Conservation (phyloP, 2,329 filamentous ascomycete species). For the Phoma herbarum region DNA sequence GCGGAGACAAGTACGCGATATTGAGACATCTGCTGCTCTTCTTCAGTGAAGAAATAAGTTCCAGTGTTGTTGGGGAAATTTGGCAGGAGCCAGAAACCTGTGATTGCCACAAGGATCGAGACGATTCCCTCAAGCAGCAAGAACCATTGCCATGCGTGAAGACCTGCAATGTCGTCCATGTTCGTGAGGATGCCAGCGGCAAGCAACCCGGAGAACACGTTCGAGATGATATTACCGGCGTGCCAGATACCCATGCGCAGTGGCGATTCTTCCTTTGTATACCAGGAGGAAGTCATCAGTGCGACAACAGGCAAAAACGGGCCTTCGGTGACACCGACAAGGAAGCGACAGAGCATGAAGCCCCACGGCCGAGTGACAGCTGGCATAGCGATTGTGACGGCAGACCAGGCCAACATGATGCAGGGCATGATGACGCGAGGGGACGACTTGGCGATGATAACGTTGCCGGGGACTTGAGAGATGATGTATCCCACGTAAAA, state of each 20-base stretch:
- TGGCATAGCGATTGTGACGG: constrained; percentile 56
- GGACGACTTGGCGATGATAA: constrained; percentile 53
- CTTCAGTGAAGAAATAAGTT: constrained; percentile 16
- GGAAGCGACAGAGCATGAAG: constrained; percentile 50
- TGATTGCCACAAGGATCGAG: constrained; percentile 53
- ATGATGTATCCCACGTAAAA: constrained; percentile 60
- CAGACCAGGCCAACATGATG: constrained; percentile 55
- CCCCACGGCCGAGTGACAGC: constrained; percentile 43
- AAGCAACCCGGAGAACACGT: constrained; percentile 57
- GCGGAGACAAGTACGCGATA: constrained; percentile 50
- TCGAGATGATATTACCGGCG: constrained; percentile 57
- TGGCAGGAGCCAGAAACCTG: constrained; percentile 41
- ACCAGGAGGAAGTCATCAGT: constrained; percentile 56
- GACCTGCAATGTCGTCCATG: constrained; percentile 53
- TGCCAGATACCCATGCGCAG: constrained; percentile 59
- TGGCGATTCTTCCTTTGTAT: constrained; percentile 57
- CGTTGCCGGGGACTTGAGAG: constrained; percentile 58
- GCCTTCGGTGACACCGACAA: constrained; percentile 52
- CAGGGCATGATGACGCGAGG: constrained; percentile 48
- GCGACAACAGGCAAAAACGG: constrained; percentile 53
- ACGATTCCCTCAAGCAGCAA: constrained; percentile 65
- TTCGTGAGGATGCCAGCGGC: constrained; percentile 57
- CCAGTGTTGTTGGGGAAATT: constrained; percentile 19
- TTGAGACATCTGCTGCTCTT: constrained; percentile 22
- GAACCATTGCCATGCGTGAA: constrained; percentile 56